A percentile compares a stretch with the other conserved stretches of the same genome.
These are phyloP conservation scores for Leccinum imitatum DNA, from an alignment of 768 basidiomycete genomes.

Conservation along the genomic window DNA sequence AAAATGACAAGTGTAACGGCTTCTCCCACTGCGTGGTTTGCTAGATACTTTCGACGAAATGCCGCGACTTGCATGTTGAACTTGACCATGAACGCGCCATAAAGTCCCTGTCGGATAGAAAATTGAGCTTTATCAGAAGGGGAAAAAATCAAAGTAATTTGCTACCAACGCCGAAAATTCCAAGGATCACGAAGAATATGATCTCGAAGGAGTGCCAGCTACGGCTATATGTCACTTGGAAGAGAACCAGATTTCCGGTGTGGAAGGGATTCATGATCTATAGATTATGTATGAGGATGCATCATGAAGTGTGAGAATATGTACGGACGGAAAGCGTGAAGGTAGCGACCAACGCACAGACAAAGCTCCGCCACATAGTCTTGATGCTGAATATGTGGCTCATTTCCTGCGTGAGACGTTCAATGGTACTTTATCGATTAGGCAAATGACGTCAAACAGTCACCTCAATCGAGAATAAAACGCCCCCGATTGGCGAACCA, in stretches of 20 bases:
- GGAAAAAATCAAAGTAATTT: not conserved
- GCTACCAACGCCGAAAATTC: slow-evolving; percentile 84
- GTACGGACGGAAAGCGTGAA: slow-evolving; percentile 87
- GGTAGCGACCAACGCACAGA: slow-evolving; percentile 95
- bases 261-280: slow-evolving; percentile 98
- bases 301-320: slow-evolving; percentile 18
- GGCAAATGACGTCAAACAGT: slow-evolving; percentile 6
- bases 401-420: slow-evolving; percentile 76
- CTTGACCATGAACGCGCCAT: slow-evolving; percentile 96
- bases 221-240: slow-evolving; percentile 95
- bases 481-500: slow-evolving; percentile 96
- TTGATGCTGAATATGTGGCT: slow-evolving; percentile 94
- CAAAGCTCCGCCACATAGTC: slow-evolving; percentile 98
- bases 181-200: slow-evolving; percentile 92
- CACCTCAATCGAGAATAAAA: slow-evolving; percentile 96
- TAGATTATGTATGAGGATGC: slow-evolving; percentile 21
- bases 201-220: slow-evolving; percentile 99
- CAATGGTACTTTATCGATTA: slow-evolving; percentile 1
- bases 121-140: slow-evolving; percentile 11
- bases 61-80: slow-evolving; percentile 95
- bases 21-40: slow-evolving; percentile 81
- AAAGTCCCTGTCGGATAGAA: slow-evolving; percentile 68
- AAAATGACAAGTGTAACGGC: slow-evolving; percentile 83
- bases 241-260: slow-evolving; percentile 95
- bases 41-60: slow-evolving; percentile 89